These are phyloP conservation scores for Angomonas deanei DNA, from an alignment of 208 protist genomes.

Conservation along the genomic window DNA sequence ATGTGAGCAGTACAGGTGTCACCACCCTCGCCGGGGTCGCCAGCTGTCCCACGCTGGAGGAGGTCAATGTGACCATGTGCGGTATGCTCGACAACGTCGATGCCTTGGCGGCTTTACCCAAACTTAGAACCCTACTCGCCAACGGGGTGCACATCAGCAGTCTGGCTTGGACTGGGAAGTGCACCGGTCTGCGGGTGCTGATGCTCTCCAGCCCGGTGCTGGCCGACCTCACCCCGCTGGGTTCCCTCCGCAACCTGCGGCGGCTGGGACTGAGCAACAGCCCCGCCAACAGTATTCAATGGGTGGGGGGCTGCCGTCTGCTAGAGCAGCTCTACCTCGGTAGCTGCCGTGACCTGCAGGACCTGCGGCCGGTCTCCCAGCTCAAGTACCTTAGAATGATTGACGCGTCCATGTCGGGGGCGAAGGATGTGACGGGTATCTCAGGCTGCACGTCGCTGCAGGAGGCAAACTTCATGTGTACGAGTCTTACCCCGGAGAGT, in stretches of 20 bases:
- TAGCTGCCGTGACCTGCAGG: slow-evolving; percentile 16
- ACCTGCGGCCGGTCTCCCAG: slow-evolving; percentile 12
- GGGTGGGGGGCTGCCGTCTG: slow-evolving; percentile 9
- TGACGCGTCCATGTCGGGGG: not conserved
- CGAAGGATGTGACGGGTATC: not conserved
- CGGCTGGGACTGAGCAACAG: slow-evolving; percentile 3
- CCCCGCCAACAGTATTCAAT: not conserved
- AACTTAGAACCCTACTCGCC: not conserved
- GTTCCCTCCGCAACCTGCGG: not conserved
- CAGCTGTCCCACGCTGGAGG: not conserved
- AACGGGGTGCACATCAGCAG: not conserved
- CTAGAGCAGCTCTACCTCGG: slow-evolving; percentile 16
- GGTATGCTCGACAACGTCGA: not conserved
- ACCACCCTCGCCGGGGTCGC: not conserved
- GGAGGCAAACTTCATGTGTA: not conserved
- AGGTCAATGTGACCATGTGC: not conserved
- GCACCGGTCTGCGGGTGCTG: not conserved
- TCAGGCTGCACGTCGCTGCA: not conserved
- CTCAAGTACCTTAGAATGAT: not conserved
- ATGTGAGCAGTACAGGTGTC: not conserved
- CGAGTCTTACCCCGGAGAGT: not conserved
- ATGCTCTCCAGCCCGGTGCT: slow-evolving; percentile 3
- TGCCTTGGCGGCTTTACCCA: not conserved
- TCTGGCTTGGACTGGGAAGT: not conserved
- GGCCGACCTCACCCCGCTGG: not conserved